phyloP scores from a whole-genome alignment of 2,329 filamentous ascomycete genomes.

The Huntiella bhutanensis region DNA sequence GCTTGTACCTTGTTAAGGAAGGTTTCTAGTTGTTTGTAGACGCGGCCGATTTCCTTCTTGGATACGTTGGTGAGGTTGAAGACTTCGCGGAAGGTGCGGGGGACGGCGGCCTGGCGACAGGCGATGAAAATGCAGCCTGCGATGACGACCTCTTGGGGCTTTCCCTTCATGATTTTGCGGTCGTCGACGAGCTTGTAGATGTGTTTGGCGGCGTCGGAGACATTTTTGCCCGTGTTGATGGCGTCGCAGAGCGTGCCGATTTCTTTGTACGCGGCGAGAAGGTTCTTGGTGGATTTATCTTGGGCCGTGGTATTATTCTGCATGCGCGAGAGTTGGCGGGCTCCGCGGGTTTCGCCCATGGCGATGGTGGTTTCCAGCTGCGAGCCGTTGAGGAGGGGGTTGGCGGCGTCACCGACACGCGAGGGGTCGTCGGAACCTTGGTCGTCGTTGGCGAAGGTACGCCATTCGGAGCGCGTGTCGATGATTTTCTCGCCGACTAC shows the following conservation, averaged over 20 bases:
- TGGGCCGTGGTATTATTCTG: slow-evolving; percentile 68
- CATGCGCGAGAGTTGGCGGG: slow-evolving; percentile 60
- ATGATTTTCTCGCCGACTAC: slow-evolving; percentile 83
- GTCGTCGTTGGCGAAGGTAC: slow-evolving; percentile 96
- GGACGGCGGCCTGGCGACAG: slow-evolving; percentile 72
- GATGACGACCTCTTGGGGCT: slow-evolving; percentile 82
- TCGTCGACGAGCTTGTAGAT: slow-evolving; percentile 92
- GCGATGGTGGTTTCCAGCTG: slow-evolving; percentile 80
- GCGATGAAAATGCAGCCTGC: slow-evolving; percentile 96
- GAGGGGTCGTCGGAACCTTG: slow-evolving; percentile 92
- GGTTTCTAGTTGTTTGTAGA: slow-evolving; percentile 82
- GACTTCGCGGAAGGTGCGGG: slow-evolving; percentile 86
- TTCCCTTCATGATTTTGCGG: slow-evolving; percentile 84
- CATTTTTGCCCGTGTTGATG: slow-evolving; percentile 60
- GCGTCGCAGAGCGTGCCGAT: slow-evolving; percentile 77
- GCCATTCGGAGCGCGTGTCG: slow-evolving; percentile 94
- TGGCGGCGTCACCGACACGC: slow-evolving; percentile 87
- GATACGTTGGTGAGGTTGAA: slow-evolving; percentile 81
- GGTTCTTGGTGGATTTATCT: slow-evolving; percentile 66
- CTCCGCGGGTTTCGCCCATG: slow-evolving; percentile 54
- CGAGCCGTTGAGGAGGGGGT: slow-evolving; percentile 74
- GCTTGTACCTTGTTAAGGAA: slow-evolving; percentile 62
- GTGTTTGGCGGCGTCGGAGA: slow-evolving; percentile 80
- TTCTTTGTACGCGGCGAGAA: slow-evolving; percentile 73
- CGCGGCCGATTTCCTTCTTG: slow-evolving; percentile 93